These are phyloP conservation scores for Tuber calosporum DNA, from an alignment of 495 filamentous ascomycete genomes.

Conservation along the genomic window DNA sequence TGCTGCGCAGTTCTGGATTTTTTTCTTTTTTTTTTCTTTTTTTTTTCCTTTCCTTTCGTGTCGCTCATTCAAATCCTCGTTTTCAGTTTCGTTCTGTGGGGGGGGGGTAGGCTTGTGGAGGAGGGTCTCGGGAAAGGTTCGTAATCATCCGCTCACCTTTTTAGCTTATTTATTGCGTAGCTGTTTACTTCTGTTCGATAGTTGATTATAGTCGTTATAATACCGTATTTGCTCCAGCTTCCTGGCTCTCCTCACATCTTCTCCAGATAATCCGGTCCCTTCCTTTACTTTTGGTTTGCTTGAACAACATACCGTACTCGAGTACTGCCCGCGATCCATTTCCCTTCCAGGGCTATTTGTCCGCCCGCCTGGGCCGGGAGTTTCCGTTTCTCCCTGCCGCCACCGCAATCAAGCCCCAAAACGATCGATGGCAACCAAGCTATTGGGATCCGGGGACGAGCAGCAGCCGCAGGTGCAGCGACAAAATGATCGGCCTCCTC, in stretches of 20 bases:
- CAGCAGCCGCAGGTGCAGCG: not conserved
- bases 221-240: not conserved
- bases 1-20: not conserved
- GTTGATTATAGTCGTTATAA: not conserved
- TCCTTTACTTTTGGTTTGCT: not conserved
- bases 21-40: not conserved
- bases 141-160: not conserved
- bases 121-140: not conserved
- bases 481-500: constrained; percentile 3
- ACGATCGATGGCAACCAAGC: constrained; percentile 49
- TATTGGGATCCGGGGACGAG: constrained; percentile 22
- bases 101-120: not conserved
- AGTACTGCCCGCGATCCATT: not conserved
- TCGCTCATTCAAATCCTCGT: not conserved
- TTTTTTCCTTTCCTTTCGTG: not conserved
- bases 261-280: not conserved
- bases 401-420: constrained; percentile 1
- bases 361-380: not conserved
- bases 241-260: not conserved
- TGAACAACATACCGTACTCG: not conserved
- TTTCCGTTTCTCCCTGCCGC: constrained; percentile 1
- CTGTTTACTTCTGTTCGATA: not conserved
- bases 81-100: not conserved
- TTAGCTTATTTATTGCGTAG: not conserved
- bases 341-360: not conserved